Conservation (phyloP, 306 rosid species). For the Quercus bicolor region DNA sequence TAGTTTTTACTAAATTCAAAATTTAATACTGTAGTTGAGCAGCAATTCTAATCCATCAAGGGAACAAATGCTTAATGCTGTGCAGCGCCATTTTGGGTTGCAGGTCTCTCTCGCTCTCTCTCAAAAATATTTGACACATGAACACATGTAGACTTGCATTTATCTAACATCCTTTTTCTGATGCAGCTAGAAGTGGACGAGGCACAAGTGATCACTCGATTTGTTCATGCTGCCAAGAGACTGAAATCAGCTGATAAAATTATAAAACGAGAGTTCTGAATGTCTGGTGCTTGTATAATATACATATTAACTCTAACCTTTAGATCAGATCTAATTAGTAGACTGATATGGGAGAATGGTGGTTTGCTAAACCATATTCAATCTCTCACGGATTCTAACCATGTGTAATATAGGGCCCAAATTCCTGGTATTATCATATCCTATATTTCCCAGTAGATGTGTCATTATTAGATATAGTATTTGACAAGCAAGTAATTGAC, state of each 20-base stretch:
- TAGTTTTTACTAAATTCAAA: neutral
- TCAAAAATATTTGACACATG: neutral
- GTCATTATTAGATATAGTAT: neutral
- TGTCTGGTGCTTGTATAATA: constrained; percentile 24
- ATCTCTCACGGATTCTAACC: constrained; percentile 20
- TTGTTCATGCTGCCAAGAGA: constrained; percentile 45
- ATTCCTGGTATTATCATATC: neutral
- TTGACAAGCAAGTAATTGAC: neutral
- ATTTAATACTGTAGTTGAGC: constrained; percentile 30
- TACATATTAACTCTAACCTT: constrained; percentile 34
- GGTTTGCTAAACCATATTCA: neutral
- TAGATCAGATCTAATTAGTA: constrained; percentile 36
- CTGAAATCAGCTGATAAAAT: constrained; percentile 17
- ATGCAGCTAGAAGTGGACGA: constrained; percentile 45
- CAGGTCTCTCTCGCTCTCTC: constrained; percentile 34
- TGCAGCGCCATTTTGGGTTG: constrained; percentile 43
- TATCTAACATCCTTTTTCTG: neutral
- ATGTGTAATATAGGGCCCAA: constrained; percentile 3
- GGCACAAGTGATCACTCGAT: constrained; percentile 42
- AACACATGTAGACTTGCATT: neutral
- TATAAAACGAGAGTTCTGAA: constrained; percentile 15
- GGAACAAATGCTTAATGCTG: constrained; percentile 44
- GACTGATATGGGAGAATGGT: constrained; percentile 20
- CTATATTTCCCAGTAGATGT: neutral
- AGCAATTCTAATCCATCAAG: constrained; percentile 32